Percentiles rank a stretch among this genome's conserved stretches.
Conservation (phyloP, 306 rosid genomes). For the Cucurbita pepo region DNA sequence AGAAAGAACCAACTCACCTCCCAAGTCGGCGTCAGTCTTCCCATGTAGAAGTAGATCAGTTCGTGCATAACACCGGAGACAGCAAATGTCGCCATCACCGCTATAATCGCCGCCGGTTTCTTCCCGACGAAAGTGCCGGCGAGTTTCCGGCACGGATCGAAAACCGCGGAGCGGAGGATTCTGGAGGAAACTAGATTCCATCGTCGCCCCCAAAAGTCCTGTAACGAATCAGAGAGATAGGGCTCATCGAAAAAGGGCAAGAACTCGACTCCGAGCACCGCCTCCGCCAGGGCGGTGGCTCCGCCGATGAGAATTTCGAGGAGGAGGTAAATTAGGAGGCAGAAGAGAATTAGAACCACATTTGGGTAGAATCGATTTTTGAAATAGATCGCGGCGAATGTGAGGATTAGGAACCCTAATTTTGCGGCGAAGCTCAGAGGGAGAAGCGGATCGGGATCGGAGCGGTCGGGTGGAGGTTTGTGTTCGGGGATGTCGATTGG, state of each 20-base stretch:
- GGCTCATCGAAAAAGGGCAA: slow-evolving; percentile 59
- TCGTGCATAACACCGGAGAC: slow-evolving; percentile 68
- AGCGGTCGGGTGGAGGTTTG: slow-evolving; percentile 12
- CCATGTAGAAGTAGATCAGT: slow-evolving; percentile 33
- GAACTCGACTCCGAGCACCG: slow-evolving; percentile 25
- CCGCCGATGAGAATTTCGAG: slow-evolving; percentile 30
- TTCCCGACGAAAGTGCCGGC: slow-evolving; percentile 4
- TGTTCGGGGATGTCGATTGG: slow-evolving; percentile 39
- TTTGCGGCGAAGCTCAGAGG: slow-evolving; percentile 8
- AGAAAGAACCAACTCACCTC: slow-evolving; percentile 44
- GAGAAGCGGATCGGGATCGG: slow-evolving; percentile 12
- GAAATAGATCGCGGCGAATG: background rate
- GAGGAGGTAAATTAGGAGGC: slow-evolving; percentile 29
- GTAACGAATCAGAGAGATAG: slow-evolving; percentile 41
- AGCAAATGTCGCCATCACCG: slow-evolving; percentile 22
- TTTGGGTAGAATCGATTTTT: slow-evolving; percentile 20
- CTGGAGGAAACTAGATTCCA: slow-evolving; percentile 59
- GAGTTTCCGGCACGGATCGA: slow-evolving; percentile 21
- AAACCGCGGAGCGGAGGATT: slow-evolving; percentile 37
- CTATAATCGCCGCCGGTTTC: slow-evolving; percentile 27
- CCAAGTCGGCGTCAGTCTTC: slow-evolving; percentile 39
- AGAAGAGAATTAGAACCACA: slow-evolving; percentile 13
- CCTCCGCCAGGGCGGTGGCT: slow-evolving; percentile 20
- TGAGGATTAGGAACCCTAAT: background rate
- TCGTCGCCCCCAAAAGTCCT: slow-evolving; percentile 64